Percentiles rank a stretch among this genome's conserved stretches.
These are phyloP conservation scores for Neurospora sp. DNA, from an alignment of 495 filamentous ascomycete species.

Conservation along the genomic window DNA sequence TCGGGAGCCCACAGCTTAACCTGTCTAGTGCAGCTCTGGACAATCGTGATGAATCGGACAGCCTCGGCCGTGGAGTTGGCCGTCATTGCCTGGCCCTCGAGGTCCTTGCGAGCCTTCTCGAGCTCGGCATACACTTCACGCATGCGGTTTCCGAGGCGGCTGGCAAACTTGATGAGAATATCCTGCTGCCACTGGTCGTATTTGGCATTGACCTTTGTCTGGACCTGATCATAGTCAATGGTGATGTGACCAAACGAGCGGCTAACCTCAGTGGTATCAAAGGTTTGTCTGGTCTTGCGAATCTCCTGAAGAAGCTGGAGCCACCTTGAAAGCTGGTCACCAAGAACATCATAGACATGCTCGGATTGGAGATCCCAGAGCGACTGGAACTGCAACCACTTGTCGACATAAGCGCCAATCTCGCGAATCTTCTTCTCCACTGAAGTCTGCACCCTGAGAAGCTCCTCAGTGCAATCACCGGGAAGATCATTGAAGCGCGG, in stretches of 20 bases:
- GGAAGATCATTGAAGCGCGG: constrained; percentile 81
- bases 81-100: constrained; percentile 84
- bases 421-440: constrained; percentile 69
- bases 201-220: constrained; percentile 93
- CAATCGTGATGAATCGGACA: constrained; percentile 94
- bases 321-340: constrained; percentile 88
- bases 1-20: constrained; percentile 91
- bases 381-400: constrained; percentile 98
- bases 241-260: constrained; percentile 84
- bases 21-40: constrained; percentile 89
- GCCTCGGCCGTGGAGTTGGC: constrained; percentile 90
- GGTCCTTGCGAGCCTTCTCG: constrained; percentile 72
- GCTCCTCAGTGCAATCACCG: constrained; percentile 60
- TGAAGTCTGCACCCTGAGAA: constrained; percentile 66
- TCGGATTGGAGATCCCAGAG: constrained; percentile 96
- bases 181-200: constrained; percentile 99
- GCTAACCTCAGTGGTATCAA: constrained; percentile 89
- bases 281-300: constrained; percentile 81
- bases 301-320: constrained; percentile 91
- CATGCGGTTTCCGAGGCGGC: constrained; percentile 80
- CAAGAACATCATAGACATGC: constrained; percentile 80
- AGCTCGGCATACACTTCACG: constrained; percentile 80
- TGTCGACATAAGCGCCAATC: constrained; percentile 77
- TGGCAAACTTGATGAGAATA: constrained; percentile 83
- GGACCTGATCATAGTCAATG: constrained; percentile 96